Evolutionary conservation across 2,329 filamentous ascomycete species (phyloP).

Genomic region (Xylariaceae sp.): DNA sequence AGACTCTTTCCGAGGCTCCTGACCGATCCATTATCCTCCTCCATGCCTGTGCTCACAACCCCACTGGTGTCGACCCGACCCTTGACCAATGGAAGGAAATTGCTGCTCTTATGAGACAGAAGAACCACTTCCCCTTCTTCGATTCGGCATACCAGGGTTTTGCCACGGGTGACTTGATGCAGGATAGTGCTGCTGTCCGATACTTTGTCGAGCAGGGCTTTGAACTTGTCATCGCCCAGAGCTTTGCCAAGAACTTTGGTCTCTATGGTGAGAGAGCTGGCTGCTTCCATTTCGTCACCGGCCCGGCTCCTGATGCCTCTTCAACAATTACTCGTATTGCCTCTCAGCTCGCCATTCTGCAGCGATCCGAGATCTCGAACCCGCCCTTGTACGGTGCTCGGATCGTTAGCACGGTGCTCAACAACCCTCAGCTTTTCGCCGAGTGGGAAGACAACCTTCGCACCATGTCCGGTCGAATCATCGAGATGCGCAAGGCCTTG

Average conservation of each 20-base stretch:
- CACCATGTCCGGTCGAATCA: slow-evolving; percentile 95
- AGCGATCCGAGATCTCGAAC: slow-evolving; percentile 96
- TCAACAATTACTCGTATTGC: slow-evolving; percentile 61
- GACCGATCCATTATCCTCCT: slow-evolving; percentile 81
- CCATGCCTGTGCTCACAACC: slow-evolving; percentile 96
- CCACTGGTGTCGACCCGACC: slow-evolving; percentile 92
- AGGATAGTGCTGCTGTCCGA: slow-evolving; percentile 86
- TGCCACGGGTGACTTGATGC: slow-evolving; percentile 79
- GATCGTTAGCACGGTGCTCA: slow-evolving; percentile 79
- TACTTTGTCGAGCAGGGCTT: slow-evolving; percentile 93
- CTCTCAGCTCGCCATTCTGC: slow-evolving; percentile 86
- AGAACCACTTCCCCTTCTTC: slow-evolving; percentile 94
- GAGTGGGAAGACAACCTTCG: slow-evolving; percentile 90
- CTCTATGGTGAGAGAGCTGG: slow-evolving; percentile 95
- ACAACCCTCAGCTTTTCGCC: slow-evolving; percentile 72
- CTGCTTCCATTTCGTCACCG: slow-evolving; percentile 88
- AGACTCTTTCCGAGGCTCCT: slow-evolving; percentile 63
- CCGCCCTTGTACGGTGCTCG: slow-evolving; percentile 90
- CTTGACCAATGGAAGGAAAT: slow-evolving; percentile 92
- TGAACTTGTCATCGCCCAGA: slow-evolving; percentile 82
- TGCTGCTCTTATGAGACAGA: slow-evolving; percentile 67
- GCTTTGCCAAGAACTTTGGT: slow-evolving; percentile 97
- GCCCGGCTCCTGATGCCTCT: slow-evolving; percentile 61
- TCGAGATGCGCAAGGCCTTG: slow-evolving; percentile 77
- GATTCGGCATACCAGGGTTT: slow-evolving; percentile 98